Evolutionary conservation across 441 rosid species (phyloP), one percentile per base, ranked within the genome.

Genomic region (Eutrema salsugineum): DNA sequence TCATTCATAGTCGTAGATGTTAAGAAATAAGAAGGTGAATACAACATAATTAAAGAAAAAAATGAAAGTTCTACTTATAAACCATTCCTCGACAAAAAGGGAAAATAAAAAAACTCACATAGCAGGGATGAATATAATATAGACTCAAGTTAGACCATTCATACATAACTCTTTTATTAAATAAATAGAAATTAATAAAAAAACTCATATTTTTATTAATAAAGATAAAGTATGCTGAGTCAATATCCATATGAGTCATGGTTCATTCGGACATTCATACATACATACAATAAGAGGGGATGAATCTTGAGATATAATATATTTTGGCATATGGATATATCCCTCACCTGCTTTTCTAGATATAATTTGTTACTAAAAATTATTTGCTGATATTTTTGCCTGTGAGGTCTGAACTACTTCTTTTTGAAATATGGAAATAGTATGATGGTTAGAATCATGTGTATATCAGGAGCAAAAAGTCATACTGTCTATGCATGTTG

Each of bases 201-300:
- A 44, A 28, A 4, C 3, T 19, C 46, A 9, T 53, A 27, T 55
- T 68, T 24, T 11, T 32, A 33, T n/a, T 44, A 38, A 11, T 15
- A 50, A 24, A n/a, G n/a, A 24, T 38, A 40, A 65, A 65, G 38
- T 65, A 38, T 2, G 49, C 38, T 50, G 60, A 66, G 70, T 66
- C 39, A 38, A 24, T 38, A 24, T 38, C 42, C 44, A 12, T 40
- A 11, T 12, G 71, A 54, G 53, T 40, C 42, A 54, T 53, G 40
- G 51, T 53, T 42, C 62, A 54, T 67, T 67, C 54, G 42, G 51
- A 54, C 32, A 50, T 57, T 30, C 62, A 65, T 36, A 49, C 62
- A 65, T 36, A 49, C 22, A 22, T 22, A 22, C 69, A 1, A 36
- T 6, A 33, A 63, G 57, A 48, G 68, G 59, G 70, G 48, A 65